Evolutionary conservation across 78 protist species (phyloP), one percentile per base, ranked within the genome.

Genomic region (Isochrysis galbana): DNA sequence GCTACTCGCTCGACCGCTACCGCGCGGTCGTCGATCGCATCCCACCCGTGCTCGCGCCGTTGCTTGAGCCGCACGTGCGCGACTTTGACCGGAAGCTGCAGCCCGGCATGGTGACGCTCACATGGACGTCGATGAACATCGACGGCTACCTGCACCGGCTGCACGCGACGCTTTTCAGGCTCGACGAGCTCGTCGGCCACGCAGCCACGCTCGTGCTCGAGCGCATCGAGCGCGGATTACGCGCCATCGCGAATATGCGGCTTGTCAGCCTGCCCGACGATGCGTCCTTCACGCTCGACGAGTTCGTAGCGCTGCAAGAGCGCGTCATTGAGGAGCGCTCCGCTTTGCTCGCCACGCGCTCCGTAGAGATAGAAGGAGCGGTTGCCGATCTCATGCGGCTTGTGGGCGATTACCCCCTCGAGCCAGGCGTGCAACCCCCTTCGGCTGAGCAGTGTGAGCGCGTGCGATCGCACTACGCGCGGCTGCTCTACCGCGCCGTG

Each of bases 11-110:
- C 23, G 2, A 0, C 84, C 89, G 21, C 55, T 96, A 95, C 95
- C 96, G 96, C 95, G 22, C 41, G 38, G 83, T 95, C 86, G 70
- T 89, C 23, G 29, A 2, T 77, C 67, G 78, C 38, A 67, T 96
- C 34, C 87, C 92, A 29, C 92, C 17, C 32, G 98, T 94, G 25
- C 97, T 95, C 94, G 61, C 45, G 82, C 98, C 98, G 41, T 93
- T 97, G n/a, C 38, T 97, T 41, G 42, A 41, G 90, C 41, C 14
- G 29, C 69, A 90, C 90, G 72, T 97, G 47, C 70, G 87, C 22
- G 67, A 0, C 29, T 88, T 96, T 92, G 96, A 95, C 93, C 38
- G 42, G 48, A 87, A 67, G 39, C 96, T 96, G 34, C 77, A 94
- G 45, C n/a, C 55, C 17, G 96, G 91, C 32, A n/a, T 90, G 26